Evolutionary conservation across 2,329 filamentous ascomycete species (phyloP).

Genomic region (Ophiostoma montium): DNA sequence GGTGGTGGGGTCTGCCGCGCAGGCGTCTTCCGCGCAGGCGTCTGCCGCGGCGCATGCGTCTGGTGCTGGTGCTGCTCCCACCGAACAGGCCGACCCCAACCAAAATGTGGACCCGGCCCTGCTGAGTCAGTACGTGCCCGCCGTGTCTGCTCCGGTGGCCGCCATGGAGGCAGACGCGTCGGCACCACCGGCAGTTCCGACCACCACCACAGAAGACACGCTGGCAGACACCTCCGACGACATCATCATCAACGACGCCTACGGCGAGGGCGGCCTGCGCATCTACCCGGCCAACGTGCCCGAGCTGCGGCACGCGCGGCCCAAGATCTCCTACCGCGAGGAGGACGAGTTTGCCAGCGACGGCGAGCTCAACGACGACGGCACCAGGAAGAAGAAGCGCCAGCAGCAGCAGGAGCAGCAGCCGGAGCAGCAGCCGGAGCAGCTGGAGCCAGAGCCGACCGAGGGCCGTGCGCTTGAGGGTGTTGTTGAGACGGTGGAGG

Average conservation of each 20-base stretch:
- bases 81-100: constrained; percentile 18
- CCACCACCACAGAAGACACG: too few relatives aligned
- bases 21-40: constrained; percentile 14
- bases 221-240: too few relatives aligned
- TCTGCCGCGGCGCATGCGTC: constrained; percentile 16
- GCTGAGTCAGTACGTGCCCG: constrained; percentile 14
- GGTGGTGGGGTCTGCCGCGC: constrained; percentile 17
- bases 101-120: constrained; percentile 41
- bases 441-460: not conserved
- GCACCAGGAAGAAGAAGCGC: not conserved
- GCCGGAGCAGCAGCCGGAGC: too few relatives aligned
- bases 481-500: not conserved
- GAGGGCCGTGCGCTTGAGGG: not conserved
- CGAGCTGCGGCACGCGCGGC: constrained; percentile 10
- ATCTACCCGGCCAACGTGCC: constrained; percentile 6
- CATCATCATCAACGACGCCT: constrained; percentile 7
- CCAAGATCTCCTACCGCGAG: constrained; percentile 8
- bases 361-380: constrained; percentile 5
- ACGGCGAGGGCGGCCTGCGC: not conserved
- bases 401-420: not conserved
- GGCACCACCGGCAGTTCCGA: too few relatives aligned
- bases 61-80: not conserved
- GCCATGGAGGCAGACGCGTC: constrained; percentile 4
- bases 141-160: not conserved
- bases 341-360: constrained; percentile 7